These are phyloP conservation scores for Penicillium verrucosum DNA, from an alignment of 2,329 filamentous ascomycete genomes.

Conservation along the genomic window DNA sequence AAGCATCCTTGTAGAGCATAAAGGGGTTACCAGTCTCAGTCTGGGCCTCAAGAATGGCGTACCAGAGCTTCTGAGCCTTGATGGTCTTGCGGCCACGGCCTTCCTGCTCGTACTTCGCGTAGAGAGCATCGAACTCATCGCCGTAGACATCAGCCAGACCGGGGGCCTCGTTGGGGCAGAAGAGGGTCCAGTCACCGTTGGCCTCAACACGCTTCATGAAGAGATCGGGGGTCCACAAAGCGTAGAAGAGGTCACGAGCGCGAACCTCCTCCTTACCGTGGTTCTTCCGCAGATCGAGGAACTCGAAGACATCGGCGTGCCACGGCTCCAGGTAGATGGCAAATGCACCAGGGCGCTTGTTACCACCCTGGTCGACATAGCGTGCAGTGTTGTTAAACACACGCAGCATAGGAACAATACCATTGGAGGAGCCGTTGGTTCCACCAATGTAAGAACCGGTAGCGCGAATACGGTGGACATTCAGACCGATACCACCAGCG, in stretches of 20 bases:
- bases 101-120: slow-evolving; percentile 83
- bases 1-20: slow-evolving; percentile 99
- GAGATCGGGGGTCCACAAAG: slow-evolving; percentile 95
- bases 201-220: slow-evolving; percentile 99
- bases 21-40: slow-evolving; percentile 99
- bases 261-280: slow-evolving; percentile 98
- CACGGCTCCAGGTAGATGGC: slow-evolving; percentile 99
- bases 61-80: slow-evolving; percentile 99
- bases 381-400: slow-evolving; percentile 99
- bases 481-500: slow-evolving; percentile 94
- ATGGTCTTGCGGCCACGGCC: slow-evolving; percentile 85
- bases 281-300: slow-evolving; percentile 97
- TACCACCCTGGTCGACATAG: slow-evolving; percentile 98
- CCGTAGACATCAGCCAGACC: slow-evolving; percentile 95
- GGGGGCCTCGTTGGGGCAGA: slow-evolving; percentile 96
- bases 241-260: slow-evolving; percentile 95
- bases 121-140: slow-evolving; percentile 93
- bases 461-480: slow-evolving; percentile 92
- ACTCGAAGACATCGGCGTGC: slow-evolving; percentile 97
- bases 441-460: slow-evolving; percentile 97
- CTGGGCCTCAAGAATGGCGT: slow-evolving; percentile 95
- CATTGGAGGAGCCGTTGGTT: slow-evolving; percentile 97
- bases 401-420: slow-evolving; percentile 94
- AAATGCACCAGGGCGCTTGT: slow-evolving; percentile 97
- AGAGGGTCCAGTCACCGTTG: slow-evolving; percentile 94